Conservation (phyloP, 257 asterid species). For the Nicotiana tabacum region DNA sequence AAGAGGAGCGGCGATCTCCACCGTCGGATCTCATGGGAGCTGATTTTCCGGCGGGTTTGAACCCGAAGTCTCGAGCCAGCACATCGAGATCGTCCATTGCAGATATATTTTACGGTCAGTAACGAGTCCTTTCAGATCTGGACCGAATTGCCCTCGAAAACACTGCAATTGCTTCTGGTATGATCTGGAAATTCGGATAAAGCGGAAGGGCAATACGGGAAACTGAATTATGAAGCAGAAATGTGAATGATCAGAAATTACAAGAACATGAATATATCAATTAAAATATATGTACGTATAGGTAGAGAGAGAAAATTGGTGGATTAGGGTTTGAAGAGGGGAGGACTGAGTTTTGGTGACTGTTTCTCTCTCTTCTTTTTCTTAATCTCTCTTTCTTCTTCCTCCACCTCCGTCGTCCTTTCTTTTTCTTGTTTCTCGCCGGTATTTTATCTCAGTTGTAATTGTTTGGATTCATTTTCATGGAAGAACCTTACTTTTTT, state of each 20-base stretch:
- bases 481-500: neutral
- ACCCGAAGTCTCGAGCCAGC: conserved; percentile 69
- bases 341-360: neutral
- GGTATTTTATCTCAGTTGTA: neutral
- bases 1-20: conserved; percentile 52
- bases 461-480: neutral
- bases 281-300: neutral
- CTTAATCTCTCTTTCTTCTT: neutral
- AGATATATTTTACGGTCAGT: conserved; percentile 17
- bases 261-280: neutral
- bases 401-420: conserved; percentile 15
- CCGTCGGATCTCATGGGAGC: conserved; percentile 85
- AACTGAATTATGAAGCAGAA: neutral
- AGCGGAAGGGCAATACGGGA: conserved; percentile 5
- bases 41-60: conserved; percentile 70
- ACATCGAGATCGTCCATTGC: conserved; percentile 86
- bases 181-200: conserved; percentile 27
- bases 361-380: neutral
- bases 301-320: neutral
- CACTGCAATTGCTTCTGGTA: conserved; percentile 15
- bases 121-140: conserved; percentile 36
- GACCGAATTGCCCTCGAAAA: conserved; percentile 25
- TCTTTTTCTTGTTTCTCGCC: neutral
- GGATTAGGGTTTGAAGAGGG: conserved; percentile 16
- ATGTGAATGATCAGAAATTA: neutral